Evolutionary conservation across 2,329 filamentous ascomycete species (phyloP), one percentile per base, ranked within the genome.

Genomic region (Hymenoscyphus repandus): DNA sequence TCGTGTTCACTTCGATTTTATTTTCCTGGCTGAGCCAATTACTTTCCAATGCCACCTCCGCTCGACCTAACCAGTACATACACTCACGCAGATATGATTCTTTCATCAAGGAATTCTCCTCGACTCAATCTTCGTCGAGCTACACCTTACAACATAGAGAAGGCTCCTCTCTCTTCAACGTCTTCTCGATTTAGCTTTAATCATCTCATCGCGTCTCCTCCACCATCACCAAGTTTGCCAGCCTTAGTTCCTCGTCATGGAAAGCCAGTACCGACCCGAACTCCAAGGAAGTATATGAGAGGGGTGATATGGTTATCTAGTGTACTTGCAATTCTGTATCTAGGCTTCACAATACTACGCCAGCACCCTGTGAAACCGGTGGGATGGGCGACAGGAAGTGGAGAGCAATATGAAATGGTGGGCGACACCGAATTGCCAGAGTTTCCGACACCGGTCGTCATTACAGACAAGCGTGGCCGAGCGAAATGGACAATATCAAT

Each of bases 401-500:
- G 67, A 15, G 72, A 77, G 42, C 71, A 80, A 45, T 85, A 82
- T 64, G 83, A 88, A 61, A 82, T 88, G 75, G 77, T 87, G 6
- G 79, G 76, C 34, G 81, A 81, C 53, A 77, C 82, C 54, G 73
- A 73, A 38, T 67, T 90, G n/a, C 87, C 88, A 0, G 76, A 85
- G 27, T 82, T 87, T 55, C 84, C 88, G 0, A 86, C 85, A 0
- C 86, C 88, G 0, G 75, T 93, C 17, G 76, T 88, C 5, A 74
- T 91, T 41, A 79, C 76, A 12, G 86, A 90, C 68, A 70, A 73
- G 22, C 72, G 74, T 40, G 86, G 85, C 2, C 77, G 75, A 46
- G 73, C 82, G 10, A 85, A 79, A 65, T 95, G 90, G 90, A 93
- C 89, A 0, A 79, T 95, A 10, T 90, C 82, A 1, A 90, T 95